These are phyloP conservation scores for Lentinula lateritia DNA, from an alignment of 768 basidiomycete species.

Conservation along the genomic window DNA sequence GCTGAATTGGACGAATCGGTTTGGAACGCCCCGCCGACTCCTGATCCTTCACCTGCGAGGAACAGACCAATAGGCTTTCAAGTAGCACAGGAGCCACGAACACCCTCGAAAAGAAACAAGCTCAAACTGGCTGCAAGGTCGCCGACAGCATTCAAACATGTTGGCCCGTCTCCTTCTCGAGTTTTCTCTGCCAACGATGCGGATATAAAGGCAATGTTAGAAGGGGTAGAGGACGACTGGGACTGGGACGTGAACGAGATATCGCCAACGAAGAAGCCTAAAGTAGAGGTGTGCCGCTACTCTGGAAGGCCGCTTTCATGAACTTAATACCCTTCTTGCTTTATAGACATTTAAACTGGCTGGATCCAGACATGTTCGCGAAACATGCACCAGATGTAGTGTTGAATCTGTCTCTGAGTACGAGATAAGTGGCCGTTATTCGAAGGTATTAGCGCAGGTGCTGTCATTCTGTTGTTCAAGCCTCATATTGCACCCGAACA, in stretches of 20 bases:
- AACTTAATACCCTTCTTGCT: background rate
- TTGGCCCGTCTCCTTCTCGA: conserved; percentile 16
- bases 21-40: conserved; percentile 33
- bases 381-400: conserved; percentile 49
- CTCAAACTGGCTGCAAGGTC: conserved; percentile 1
- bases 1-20: conserved; percentile 48
- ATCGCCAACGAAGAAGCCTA: conserved; percentile 41
- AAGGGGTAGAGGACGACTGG: conserved; percentile 68
- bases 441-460: conserved; percentile 33
- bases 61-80: conserved; percentile 7
- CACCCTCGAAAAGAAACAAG: conserved; percentile 11
- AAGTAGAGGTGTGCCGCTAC: conserved; percentile 7
- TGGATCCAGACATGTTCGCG: conserved; percentile 18
- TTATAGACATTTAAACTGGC: conserved; percentile 3
- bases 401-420: conserved; percentile 41
- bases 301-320: background rate
- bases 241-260: conserved; percentile 58
- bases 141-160: conserved; percentile 4
- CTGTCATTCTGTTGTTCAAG: too few species aligned
- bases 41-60: conserved; percentile 27
- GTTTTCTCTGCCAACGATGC: conserved; percentile 25
- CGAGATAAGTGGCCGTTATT: conserved; percentile 21
- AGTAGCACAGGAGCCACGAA: conserved; percentile 13
- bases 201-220: conserved; percentile 46
- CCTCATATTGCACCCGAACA: conserved; percentile 15